Base-by-base conservation (phyloP, 2,329 filamentous ascomycete species). In the Penicillium aurantiogriseum region DNA sequence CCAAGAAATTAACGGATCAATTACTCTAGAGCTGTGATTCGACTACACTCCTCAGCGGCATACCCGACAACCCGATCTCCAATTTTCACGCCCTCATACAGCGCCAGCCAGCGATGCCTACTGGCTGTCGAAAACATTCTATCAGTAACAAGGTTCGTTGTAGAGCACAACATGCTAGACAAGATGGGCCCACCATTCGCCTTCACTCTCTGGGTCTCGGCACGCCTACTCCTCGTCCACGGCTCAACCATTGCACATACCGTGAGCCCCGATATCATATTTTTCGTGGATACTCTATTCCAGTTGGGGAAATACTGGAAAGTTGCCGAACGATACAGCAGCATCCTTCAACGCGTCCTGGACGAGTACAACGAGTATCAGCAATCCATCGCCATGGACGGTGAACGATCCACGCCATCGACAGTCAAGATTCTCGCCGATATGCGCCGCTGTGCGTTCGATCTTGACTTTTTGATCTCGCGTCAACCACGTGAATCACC, bases 191-290 rank as follows among this genome's bases (percentile, higher is more conserved):
- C 92, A 0, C 92, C 91, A 0, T 96, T 96, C 71, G 92, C 92
- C 4, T 97, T 96, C 70, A 92, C 90, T 0, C 80, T 96, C 2
- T 96, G 92, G 92, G 92, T 96, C 17, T 91, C 90, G 3, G 91
- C 92, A 6, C 88, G 92, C 4, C 81, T 96, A 4, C 80, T 96
- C 5, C 86, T 96, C 9, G 92, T 97, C 3, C 92, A 96, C 72
- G 91, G 91, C 27, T 94, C 90, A 8, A 96, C 92, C 0, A 91
- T 95, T 54, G 90, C 94, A 64, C 89, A 90, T 71, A 90, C 89
- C 60, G 81, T 96, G 38, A 90, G 89, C 56, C 86, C 89, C 0
- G 89, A 91, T 60, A 90, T 96, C 40, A 80, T 85, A 31, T 87
- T 92, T 60, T 90, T 96, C 40, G 90, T 96, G 44, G 88, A 92